Percentiles rank a stretch among this genome's conserved stretches.
phyloP scores from a whole-genome alignment of 345 rosid genomes.

The Laguncularia racemosa region DNA sequence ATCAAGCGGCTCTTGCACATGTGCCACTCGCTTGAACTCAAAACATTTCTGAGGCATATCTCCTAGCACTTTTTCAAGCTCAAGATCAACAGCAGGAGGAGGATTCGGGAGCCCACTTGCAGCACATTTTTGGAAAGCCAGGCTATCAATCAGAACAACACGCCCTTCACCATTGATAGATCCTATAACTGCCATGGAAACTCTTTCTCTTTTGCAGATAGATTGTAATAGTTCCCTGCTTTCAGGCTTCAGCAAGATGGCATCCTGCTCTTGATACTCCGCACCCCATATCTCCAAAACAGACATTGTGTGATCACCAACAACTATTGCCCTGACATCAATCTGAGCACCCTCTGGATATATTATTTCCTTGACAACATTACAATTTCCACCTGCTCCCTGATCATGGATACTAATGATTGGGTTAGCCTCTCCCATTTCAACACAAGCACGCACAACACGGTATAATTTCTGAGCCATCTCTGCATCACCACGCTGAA shows the following conservation, averaged over 20 bases:
- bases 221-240: constrained; percentile 56
- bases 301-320: constrained; percentile 93
- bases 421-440: constrained; percentile 88
- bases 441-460: constrained; percentile 82
- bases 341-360: constrained; percentile 89
- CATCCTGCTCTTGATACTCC: constrained; percentile 98
- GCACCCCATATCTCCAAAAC: constrained; percentile 98
- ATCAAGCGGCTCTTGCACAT: constrained; percentile 60
- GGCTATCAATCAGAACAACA: constrained; percentile 59
- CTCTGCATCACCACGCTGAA: constrained; percentile 96
- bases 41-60: constrained; percentile 89
- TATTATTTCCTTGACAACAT: constrained; percentile 93
- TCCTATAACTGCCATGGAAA: constrained; percentile 91
- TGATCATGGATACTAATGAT: constrained; percentile 96
- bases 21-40: constrained; percentile 50
- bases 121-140: constrained; percentile 38
- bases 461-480: constrained; percentile 94
- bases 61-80: constrained; percentile 87
- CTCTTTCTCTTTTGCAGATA: constrained; percentile 84
- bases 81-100: constrained; percentile 89
- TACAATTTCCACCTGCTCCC: constrained; percentile 97
- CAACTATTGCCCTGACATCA: constrained; percentile 69
- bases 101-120: constrained; percentile 64
- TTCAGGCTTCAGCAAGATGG: constrained; percentile 84
- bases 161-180: constrained; percentile 73